Conservation (phyloP, 208 protist species). For the Herpetomonas samuelpessoai region DNA sequence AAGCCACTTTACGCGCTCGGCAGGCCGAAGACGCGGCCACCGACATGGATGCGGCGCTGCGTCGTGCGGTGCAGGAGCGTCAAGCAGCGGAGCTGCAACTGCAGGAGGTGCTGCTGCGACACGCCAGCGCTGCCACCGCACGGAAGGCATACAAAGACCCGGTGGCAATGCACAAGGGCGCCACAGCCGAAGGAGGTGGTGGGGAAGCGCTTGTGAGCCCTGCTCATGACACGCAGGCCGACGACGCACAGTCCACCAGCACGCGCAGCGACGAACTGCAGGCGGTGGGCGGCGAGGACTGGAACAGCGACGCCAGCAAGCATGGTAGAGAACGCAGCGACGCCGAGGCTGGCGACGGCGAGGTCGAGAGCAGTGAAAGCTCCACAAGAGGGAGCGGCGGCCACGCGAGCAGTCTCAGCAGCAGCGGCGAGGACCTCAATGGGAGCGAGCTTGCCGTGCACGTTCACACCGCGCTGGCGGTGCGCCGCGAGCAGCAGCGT, state of each 20-base stretch:
- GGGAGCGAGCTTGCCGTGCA: constrained; percentile 7
- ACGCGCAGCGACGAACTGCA: not conserved
- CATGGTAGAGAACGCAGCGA: no score
- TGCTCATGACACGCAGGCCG: not conserved
- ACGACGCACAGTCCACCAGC: not conserved
- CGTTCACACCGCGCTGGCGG: constrained; percentile 14
- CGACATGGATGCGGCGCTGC: not conserved
- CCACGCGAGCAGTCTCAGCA: constrained; percentile 7
- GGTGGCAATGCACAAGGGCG: no score
- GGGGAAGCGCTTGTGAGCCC: no score
- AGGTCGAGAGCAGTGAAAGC: not conserved
- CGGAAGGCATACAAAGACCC: no score
- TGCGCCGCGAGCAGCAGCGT: constrained; percentile 13
- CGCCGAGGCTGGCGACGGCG: no score
- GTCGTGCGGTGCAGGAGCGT: constrained; percentile 7
- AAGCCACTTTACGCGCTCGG: not conserved
- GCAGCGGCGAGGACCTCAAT: not conserved
- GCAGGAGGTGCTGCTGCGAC: constrained; percentile 11
- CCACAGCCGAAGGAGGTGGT: no score
- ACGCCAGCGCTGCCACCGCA: not conserved
- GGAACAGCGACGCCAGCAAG: no score
- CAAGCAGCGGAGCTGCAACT: constrained; percentile 18
- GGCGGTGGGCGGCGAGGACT: not conserved
- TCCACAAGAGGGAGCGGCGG: not conserved
- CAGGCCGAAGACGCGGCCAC: not conserved